Evolutionary conservation across 2,329 filamentous ascomycete genomes (phyloP).

Genomic region (Talaromyces albobiverticillius): DNA sequence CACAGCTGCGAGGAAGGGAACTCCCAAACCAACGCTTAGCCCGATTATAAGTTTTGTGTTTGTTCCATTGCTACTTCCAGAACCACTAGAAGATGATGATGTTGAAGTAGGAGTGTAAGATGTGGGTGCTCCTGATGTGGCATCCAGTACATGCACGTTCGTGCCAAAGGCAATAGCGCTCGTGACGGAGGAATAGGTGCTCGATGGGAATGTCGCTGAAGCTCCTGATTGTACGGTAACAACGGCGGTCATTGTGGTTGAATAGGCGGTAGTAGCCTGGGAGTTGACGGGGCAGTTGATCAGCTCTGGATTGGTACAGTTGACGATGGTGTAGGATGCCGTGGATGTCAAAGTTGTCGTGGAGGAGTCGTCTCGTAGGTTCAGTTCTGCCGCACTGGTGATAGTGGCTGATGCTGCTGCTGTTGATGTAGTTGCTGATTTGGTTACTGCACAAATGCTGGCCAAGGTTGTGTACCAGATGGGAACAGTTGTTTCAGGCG

Average conservation of each 20-base stretch:
- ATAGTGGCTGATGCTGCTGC: constrained; percentile 18
- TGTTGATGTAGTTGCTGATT: constrained; percentile 21
- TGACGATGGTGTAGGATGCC: constrained; percentile 44
- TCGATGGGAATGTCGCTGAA: constrained; percentile 39
- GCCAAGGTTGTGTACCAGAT: constrained; percentile 54
- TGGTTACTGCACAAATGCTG: constrained; percentile 40
- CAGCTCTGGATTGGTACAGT: constrained; percentile 43
- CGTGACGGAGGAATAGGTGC: constrained; percentile 24
- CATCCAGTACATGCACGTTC: constrained; percentile 33
- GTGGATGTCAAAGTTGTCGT: constrained; percentile 36
- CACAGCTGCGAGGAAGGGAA: constrained; percentile 17
- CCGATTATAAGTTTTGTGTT: constrained; percentile 48
- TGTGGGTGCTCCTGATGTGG: constrained; percentile 45
- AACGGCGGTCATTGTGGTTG: constrained; percentile 36
- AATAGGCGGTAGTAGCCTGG: constrained; percentile 39
- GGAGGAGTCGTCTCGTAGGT: constrained; percentile 25
- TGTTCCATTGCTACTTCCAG: constrained; percentile 11
- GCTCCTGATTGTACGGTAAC: constrained; percentile 41
- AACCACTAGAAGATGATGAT: constrained; percentile 17
- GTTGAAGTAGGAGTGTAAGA: constrained; percentile 39
- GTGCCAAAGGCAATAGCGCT: constrained; percentile 44
- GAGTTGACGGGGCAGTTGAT: constrained; percentile 52
- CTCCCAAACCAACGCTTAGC: constrained; percentile 41
- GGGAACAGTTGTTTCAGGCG: constrained; percentile 46
- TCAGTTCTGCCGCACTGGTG: constrained; percentile 13